A percentile compares a stretch with the other conserved stretches of the same genome.
Evolutionary conservation across 1,139 yeast species (phyloP).

Genomic region (Kluyveromyces sp.): DNA sequence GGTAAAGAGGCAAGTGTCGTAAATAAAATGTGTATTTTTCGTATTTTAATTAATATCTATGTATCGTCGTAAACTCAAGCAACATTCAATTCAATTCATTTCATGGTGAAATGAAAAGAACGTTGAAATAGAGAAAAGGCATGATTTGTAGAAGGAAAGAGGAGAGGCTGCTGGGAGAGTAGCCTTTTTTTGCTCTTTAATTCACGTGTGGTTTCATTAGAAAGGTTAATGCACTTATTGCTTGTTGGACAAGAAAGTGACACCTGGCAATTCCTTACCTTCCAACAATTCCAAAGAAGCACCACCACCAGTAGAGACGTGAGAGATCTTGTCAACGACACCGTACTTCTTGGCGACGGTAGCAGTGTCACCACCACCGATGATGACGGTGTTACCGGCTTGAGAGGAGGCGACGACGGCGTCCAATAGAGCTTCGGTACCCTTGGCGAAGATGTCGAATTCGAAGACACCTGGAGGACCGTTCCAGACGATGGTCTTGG

Average conservation of each 20-base stretch:
- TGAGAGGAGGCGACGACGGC: constrained; percentile 81
- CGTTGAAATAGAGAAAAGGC: no score
- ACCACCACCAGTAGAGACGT: constrained; percentile 99
- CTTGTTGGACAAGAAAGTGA: constrained; percentile 76
- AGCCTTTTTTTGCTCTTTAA: no score
- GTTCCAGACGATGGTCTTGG: constrained; percentile 97
- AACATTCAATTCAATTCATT: no score
- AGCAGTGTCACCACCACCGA: constrained; percentile 99
- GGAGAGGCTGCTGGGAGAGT: no score
- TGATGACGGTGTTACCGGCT: constrained; percentile 87
- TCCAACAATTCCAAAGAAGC: constrained; percentile 95
- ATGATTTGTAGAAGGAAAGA: no score
- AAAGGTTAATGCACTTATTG: constrained; percentile 19
- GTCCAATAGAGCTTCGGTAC: constrained; percentile 83
- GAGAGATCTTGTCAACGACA: constrained; percentile 88
- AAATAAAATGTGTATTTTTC: not conserved
- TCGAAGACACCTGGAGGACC: constrained; percentile 99
- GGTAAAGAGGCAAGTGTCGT: not conserved
- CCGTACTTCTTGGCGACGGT: constrained; percentile 97
- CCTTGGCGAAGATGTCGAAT: constrained; percentile 80
- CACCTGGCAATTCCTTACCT: constrained; percentile 98
- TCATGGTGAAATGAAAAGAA: no score
- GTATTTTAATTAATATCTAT: not conserved
- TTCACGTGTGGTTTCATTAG: no score
- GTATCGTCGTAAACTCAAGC: no score